Evolutionary conservation across 2,329 filamentous ascomycete species (phyloP), one percentile per base, ranked within the genome.

Genomic region (Beauveria bassiana): DNA sequence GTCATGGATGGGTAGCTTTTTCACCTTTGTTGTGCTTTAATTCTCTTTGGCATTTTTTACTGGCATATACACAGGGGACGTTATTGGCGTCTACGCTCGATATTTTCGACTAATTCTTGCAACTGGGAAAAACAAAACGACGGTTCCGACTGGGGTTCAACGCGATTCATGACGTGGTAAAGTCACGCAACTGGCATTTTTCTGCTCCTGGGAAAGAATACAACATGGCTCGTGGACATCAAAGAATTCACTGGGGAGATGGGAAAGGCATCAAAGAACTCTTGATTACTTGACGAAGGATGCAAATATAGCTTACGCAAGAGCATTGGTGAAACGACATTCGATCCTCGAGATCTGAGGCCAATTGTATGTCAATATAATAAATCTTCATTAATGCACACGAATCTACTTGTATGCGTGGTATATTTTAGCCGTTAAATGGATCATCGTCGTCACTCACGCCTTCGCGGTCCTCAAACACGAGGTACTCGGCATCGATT

Each of bases 391-490:
- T 52, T 66, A n/a, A 46, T 64, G 59, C 60, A 53, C 24, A 45
- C 28, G 46, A 38, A 43, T 53, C 49, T 56, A 56, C 54, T 22
- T 45, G 58, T 34, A 42, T 22, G 45, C 52, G 34, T 56, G 55
- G 34, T 56, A 56, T 53, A 54, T 52, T 68, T 70, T 64, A 76
- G 57, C 3, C n/a, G 12, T 83, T 77, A 64, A 81, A 82, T 54
- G 78, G 72, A 60, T 84, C 80, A 43, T 85, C 81, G 61, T 89
- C 85, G 38, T 82, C 82, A 63, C 75, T 77, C 31, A 77, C 77
- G 16, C 79, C 81, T 70, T 92, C 87, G 26, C 91, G 82, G 63
- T 95, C 89, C 54, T 87, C 83, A 71, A 96, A 96, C 22, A 82
- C 78, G 83, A 97, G 86, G 68, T 95, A 97, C 50, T 82, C 74